Evolutionary conservation across 129 eudicot species (phyloP), one percentile per base, ranked within the genome.

Genomic region (Saposhnikovia divaricata): DNA sequence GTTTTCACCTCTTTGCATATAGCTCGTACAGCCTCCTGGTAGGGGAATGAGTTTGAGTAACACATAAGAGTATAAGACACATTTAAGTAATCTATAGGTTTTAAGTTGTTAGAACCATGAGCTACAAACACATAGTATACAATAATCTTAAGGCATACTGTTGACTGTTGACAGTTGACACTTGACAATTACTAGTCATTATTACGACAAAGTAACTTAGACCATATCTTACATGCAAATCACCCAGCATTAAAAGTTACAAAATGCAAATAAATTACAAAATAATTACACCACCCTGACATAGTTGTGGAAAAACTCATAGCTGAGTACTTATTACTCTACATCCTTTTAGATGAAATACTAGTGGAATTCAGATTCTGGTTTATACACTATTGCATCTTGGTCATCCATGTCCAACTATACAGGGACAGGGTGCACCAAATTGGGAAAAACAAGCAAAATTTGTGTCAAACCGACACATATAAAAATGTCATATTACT

Each of bases 1-100:
- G 83, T 78, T 78, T 87, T 93, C 78, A 96, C 90, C 83, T 88
- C 99, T 72, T 74, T 87, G 86, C 99, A 96, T 72, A 96, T 96
- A 79, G 87, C 92, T 34, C 93, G 84, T 39, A 96, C 98, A 78
- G 97, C 98, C 77, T 90, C 88, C 96, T 94, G 87, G 71, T 46
- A 66, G 23, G n/a, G 70, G 16, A 44, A 76, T 76, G 69, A 46
- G 31, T 4, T 46, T 68, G 43, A 75, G 74, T 78, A 55, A 74
- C 37, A 63, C 21, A 38, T 45, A 28, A n/a, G n/a, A n/a, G n/a
- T n/a, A n/a, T n/a, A n/a, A n/a, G 57, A 44, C 23, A 6, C 73
- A 31, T 31, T 68, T 31, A 31, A 68, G 40, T 23, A 28, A 61
- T 31, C 37, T 31, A 11, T 34, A 66, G 39, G 72, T 31, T 13